phyloP scores from a whole-genome alignment of 225 moss, liverwort and hornwort species.

The Lunularia cruciata region DNA sequence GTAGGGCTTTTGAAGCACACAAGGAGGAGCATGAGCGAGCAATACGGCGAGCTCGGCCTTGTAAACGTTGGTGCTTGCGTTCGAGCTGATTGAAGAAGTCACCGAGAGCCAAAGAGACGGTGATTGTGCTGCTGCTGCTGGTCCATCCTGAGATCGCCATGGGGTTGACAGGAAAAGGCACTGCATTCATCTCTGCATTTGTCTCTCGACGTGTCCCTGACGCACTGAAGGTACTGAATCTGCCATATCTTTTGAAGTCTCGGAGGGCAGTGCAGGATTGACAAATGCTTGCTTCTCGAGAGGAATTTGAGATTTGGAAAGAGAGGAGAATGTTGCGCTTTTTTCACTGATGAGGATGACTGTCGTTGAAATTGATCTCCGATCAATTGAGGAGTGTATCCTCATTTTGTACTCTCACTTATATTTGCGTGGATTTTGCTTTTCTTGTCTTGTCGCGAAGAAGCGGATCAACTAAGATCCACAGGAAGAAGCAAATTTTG shows the following conservation, averaged over 20 bases:
- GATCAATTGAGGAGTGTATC: not conserved
- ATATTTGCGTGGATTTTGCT: too few relatives aligned
- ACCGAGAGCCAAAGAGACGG: conserved; percentile 5
- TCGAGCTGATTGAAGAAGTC: not conserved
- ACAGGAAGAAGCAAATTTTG: too few relatives aligned
- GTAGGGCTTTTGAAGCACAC: too few relatives aligned
- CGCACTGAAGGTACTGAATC: not conserved
- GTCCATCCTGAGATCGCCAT: conserved; percentile 5
- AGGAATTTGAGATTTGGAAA: not conserved
- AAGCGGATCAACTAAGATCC: too few relatives aligned
- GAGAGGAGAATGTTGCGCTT: not conserved
- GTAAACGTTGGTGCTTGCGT: too few relatives aligned
- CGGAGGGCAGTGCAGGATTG: too few relatives aligned
- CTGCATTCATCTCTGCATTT: conserved; percentile 8
- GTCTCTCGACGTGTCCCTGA: conserved; percentile 16
- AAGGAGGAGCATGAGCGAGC: too few relatives aligned
- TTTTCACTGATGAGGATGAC: too few relatives aligned
- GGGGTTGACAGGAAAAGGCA: conserved; percentile 11
- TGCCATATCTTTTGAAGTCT: too few relatives aligned
- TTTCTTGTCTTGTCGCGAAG: too few relatives aligned
- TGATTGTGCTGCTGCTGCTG: not conserved
- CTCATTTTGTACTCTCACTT: too few relatives aligned
- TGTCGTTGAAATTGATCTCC: not conserved
- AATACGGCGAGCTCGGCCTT: too few relatives aligned
- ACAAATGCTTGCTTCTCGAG: not conserved